phyloP scores from a whole-genome alignment of 176 grass and related monocot species.

The Triticum timopheevii region DNA sequence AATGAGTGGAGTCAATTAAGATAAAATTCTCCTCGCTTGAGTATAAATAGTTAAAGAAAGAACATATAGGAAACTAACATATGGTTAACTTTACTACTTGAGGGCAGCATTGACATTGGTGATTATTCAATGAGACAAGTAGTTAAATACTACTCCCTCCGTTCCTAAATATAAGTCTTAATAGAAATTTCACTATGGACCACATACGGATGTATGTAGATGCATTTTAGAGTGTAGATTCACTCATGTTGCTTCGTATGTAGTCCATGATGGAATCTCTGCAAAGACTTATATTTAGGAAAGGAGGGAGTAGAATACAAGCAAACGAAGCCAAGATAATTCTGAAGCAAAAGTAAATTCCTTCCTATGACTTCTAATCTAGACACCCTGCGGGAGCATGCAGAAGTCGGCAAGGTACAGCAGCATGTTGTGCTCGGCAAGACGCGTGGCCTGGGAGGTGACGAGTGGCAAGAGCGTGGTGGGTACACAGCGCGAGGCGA shows the following conservation, averaged over 20 bases:
- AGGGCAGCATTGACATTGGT: not conserved
- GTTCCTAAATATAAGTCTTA: too few species aligned
- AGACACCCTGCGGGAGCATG: conserved; percentile 28
- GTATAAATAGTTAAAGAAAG: not conserved
- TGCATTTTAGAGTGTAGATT: too few species aligned
- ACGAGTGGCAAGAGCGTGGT: conserved; percentile 33
- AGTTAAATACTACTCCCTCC: not conserved
- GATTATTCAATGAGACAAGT: conserved; percentile 3
- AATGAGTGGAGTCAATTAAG: conserved; percentile 20
- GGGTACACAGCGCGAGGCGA: conserved; percentile 37
- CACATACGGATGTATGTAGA: too few species aligned
- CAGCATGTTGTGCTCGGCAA: conserved; percentile 35
- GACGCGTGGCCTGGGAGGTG: conserved; percentile 34
- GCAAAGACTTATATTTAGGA: too few species aligned
- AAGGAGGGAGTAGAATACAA: not conserved
- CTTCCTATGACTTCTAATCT: not conserved
- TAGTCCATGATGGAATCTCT: too few species aligned
- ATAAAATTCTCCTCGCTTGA: not conserved
- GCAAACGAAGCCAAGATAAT: conserved; percentile 6
- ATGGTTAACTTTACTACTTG: not conserved
- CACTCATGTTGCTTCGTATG: too few species aligned
- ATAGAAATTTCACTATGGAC: too few species aligned
- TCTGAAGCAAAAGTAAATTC: not conserved
- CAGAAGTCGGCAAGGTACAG: conserved; percentile 42
- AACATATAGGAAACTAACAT: conserved; percentile 13